Conservation (phyloP, 2,329 filamentous ascomycete genomes). For the Aureobasidium lini region DNA sequence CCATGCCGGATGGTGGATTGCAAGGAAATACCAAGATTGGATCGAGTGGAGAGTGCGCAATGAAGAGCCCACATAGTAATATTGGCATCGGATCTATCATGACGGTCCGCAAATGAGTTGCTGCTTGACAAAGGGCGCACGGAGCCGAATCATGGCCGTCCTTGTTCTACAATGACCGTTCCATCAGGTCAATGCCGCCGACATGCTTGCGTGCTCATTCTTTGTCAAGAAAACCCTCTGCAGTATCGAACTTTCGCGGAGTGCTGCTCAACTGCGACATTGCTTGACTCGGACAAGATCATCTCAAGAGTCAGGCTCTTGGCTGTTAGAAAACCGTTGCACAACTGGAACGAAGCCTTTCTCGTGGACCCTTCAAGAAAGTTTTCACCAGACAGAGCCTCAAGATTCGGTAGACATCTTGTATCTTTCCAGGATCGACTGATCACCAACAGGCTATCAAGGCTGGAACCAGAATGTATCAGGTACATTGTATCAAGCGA, state of each 20-base stretch:
- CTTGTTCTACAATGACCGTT: neutral
- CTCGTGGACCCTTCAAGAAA: neutral
- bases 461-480: neutral
- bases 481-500: neutral
- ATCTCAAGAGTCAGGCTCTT: neutral
- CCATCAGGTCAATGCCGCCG: neutral
- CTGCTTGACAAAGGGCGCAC: neutral
- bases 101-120: neutral
- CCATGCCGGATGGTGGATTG: too few species aligned
- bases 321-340: neutral
- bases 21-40: neutral
- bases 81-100: neutral
- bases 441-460: neutral
- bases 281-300: constrained; percentile 3
- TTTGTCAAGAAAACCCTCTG: neutral
- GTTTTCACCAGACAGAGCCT: neutral
- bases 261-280: neutral
- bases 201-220: neutral
- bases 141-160: neutral
- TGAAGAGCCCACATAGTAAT: neutral
- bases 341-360: neutral
- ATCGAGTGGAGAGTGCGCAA: neutral
- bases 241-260: neutral
- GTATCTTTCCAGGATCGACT: neutral
- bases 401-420: neutral